Percentiles rank a stretch among this genome's conserved stretches.
These are phyloP conservation scores for Apiotrichum laibachii DNA, from an alignment of 1,284 basidiomycete species.

Conservation along the genomic window DNA sequence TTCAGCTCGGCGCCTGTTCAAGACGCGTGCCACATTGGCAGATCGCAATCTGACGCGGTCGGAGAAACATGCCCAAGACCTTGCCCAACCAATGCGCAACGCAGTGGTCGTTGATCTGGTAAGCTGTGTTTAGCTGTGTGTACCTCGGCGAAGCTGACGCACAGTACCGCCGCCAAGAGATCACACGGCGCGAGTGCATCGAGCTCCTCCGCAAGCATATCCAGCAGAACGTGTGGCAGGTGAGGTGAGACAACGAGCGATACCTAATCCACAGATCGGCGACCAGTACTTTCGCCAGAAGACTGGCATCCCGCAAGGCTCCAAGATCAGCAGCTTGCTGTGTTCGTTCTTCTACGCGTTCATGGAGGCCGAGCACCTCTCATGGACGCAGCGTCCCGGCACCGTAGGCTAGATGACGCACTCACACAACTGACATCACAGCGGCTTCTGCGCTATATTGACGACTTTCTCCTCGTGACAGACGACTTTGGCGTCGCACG, in stretches of 20 bases:
- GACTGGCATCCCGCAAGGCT: conserved; percentile 94
- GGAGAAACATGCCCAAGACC: conserved; percentile 51
- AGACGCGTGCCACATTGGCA: conserved; percentile 30
- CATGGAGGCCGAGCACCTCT: conserved; percentile 67
- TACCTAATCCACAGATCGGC: conserved; percentile 29
- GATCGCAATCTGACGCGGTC: conserved; percentile 22
- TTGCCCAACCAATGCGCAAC: conserved; percentile 68
- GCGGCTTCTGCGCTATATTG: conserved; percentile 79
- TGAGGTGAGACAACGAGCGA: conserved; percentile 32
- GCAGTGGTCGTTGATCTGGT: conserved; percentile 85
- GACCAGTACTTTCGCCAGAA: conserved; percentile 59
- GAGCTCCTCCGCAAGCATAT: conserved; percentile 83
- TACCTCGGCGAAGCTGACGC: not conserved
- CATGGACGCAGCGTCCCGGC: conserved; percentile 60
- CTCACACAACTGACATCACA: conserved; percentile 43
- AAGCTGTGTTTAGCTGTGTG: conserved; percentile 13
- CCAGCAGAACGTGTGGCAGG: conserved; percentile 85
- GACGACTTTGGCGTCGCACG: conserved; percentile 64
- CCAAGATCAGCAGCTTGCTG: conserved; percentile 79
- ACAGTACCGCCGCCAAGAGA: conserved; percentile 27
- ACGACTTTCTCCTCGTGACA: conserved; percentile 90
- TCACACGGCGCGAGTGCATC: conserved; percentile 61
- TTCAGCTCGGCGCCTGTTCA: conserved; percentile 36
- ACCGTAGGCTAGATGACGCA: conserved; percentile 55
- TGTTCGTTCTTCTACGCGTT: conserved; percentile 94